Conservation (phyloP, 1,284 basidiomycete genomes). For the Rhodotorula sp. region DNA sequence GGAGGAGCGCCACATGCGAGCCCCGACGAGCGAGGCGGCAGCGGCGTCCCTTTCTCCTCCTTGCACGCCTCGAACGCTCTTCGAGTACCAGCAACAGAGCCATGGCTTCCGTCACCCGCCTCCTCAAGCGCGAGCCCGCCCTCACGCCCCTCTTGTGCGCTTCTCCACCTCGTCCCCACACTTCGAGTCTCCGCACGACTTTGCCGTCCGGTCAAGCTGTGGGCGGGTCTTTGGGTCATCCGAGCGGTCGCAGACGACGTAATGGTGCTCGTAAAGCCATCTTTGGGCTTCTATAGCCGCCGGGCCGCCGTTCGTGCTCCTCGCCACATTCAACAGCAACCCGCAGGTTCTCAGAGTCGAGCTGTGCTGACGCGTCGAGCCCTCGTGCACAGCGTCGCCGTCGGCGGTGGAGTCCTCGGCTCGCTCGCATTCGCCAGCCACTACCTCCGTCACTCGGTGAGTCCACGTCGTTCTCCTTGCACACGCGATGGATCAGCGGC, state of each 20-base stretch:
- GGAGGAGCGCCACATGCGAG: neutral
- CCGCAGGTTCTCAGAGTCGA: no score
- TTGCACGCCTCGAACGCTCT: neutral
- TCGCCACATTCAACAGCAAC: no score
- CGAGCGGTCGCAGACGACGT: neutral
- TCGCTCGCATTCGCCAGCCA: conserved; percentile 45
- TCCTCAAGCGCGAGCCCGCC: conserved; percentile 23
- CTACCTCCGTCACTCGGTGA: conserved; percentile 42
- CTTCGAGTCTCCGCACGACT: neutral
- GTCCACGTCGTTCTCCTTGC: neutral
- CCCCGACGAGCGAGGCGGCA: no score
- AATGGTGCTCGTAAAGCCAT: no score
- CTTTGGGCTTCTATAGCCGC: no score
- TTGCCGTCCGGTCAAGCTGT: neutral
- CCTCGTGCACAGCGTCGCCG: conserved; percentile 20
- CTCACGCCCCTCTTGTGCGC: conserved; percentile 29
- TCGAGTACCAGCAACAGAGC: neutral
- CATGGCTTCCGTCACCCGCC: conserved; percentile 18
- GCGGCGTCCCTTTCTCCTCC: neutral
- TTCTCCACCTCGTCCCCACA: neutral
- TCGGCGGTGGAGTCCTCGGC: conserved; percentile 45
- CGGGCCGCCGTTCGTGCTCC: no score
- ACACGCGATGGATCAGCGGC: neutral
- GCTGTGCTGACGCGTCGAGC: neutral
- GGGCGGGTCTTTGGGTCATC: neutral